These are phyloP conservation scores for Chloris gayana DNA, from an alignment of 176 grass and related monocot genomes.

Conservation along the genomic window DNA sequence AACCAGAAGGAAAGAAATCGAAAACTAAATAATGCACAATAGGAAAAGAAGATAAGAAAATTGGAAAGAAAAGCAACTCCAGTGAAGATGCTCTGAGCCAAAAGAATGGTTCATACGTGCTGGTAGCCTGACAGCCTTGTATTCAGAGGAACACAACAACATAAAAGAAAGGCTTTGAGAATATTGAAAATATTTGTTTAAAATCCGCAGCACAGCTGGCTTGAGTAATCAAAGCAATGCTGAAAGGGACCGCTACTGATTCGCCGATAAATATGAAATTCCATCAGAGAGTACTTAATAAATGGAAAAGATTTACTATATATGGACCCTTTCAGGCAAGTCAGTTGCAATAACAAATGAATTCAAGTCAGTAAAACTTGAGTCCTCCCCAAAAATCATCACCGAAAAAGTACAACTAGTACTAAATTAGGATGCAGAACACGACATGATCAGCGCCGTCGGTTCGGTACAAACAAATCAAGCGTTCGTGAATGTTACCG, in stretches of 20 bases:
- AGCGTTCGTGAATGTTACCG: constrained; percentile 8
- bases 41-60: constrained; percentile 9
- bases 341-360: constrained; percentile 35
- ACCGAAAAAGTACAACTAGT: constrained; percentile 3
- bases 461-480: constrained; percentile 4
- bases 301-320: not conserved
- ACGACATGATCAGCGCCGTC: constrained; percentile 38
- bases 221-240: constrained; percentile 48
- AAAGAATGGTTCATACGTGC: constrained; percentile 24
- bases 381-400: constrained; percentile 35
- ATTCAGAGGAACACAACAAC: constrained; percentile 28
- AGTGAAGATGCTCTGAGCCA: constrained; percentile 37
- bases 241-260: constrained; percentile 48
- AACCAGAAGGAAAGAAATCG: constrained; percentile 5
- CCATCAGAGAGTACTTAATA: constrained; percentile 15
- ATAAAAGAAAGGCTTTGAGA: constrained; percentile 21
- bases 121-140: constrained; percentile 22
- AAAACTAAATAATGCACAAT: not conserved
- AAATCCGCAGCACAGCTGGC: constrained; percentile 42
- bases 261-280: constrained; percentile 40
- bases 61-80: constrained; percentile 4
- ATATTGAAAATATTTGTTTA: constrained; percentile 38
- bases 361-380: constrained; percentile 3
- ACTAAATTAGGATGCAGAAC: constrained; percentile 31
- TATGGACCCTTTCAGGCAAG: constrained; percentile 30